Base-by-base conservation (phyloP, 768 basidiomycete species). In the Lactifluus piperatus region DNA sequence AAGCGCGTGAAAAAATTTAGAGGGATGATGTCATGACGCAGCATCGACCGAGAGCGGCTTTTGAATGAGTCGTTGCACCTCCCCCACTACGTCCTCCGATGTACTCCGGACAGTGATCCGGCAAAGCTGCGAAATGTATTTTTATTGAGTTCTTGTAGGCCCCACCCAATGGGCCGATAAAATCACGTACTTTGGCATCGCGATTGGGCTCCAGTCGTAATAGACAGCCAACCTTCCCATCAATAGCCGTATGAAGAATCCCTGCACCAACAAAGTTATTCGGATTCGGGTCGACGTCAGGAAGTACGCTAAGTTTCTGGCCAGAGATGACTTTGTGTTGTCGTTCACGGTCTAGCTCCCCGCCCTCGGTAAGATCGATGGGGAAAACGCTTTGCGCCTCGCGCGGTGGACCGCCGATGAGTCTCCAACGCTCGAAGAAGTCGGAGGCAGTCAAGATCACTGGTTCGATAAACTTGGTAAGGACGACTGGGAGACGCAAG, bases 391-490 rank as follows among this genome's bases (percentile, higher is more conserved):
- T 71, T 70, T 99, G 97, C 27, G 88, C 83, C 74, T 99, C 97
- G 51, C 94, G 81, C 29, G 97, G 97, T 13, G 92, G 78, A 1
- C 97, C 97, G 7, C 97, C 97, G 52, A 98, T 98, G 65, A 97
- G 74, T 71, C 93, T 94, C 97, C 97, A 99, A 52, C 97, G 78
- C 71, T 97, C 94, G 73, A 98, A 99, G 79, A 98, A 99, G 65
- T 97, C 91, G 0, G 81, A 74, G 61, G 81, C 77, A 11, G 81
- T 83, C 34, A 99, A 81, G 67, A 85, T 87, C 64, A 97, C 94
- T 26, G 91, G 89, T 68, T 97, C 95, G 56, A 98, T 80, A 72
- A 99, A 99, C 71, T 95, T 93, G 41, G 87, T 86, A 56, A 97
- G 67, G 45, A 90, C 81, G 64, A 99, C 82, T 11, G 97, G 97